Conservation (phyloP, 2,329 filamentous ascomycete species). For the Parascedosporium putredinis region DNA sequence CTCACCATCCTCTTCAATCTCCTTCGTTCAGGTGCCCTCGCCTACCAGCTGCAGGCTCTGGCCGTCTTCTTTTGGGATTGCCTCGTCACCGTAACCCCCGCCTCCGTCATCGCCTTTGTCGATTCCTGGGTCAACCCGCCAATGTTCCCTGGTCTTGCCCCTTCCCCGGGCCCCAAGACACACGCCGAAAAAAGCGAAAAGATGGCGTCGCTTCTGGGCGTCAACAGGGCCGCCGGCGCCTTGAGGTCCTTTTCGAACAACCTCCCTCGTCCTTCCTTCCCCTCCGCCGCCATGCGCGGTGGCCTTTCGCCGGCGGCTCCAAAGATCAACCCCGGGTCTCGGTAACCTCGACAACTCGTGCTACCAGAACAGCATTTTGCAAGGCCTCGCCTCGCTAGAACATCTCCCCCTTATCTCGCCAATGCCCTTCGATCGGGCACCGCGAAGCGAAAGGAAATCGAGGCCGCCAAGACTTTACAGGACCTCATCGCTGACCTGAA, state of each 20-base stretch:
- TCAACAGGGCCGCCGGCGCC: conserved; percentile 42
- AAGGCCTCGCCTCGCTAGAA: conserved; percentile 67
- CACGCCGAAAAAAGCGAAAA: conserved; percentile 54
- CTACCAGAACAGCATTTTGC: conserved; percentile 94
- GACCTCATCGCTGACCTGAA: conserved; percentile 62
- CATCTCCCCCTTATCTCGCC: conserved; percentile 58
- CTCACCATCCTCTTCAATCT: conserved; percentile 23
- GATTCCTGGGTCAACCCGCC: conserved; percentile 43
- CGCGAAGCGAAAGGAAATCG: conserved; percentile 23
- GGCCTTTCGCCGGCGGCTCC: conserved; percentile 23
- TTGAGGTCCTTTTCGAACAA: conserved; percentile 48
- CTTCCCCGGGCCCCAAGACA: conserved; percentile 26
- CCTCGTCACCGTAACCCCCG: conserved; percentile 46
- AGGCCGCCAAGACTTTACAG: conserved; percentile 38
- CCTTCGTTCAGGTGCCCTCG: conserved; percentile 22
- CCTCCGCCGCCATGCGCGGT: conserved; percentile 37
- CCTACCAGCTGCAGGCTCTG: conserved; percentile 17
- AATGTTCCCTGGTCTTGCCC: conserved; percentile 28
- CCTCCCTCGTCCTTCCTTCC: conserved; percentile 37
- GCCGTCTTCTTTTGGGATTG: conserved; percentile 48
- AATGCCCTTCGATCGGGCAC: conserved; percentile 24
- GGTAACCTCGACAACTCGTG: conserved; percentile 94
- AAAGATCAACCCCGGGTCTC: conserved; percentile 51
- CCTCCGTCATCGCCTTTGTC: conserved; percentile 44
- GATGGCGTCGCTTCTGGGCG: conserved; percentile 51